Evolutionary conservation across 202 grass and related monocot genomes (phyloP).

Genomic region (Setaria italica): DNA sequence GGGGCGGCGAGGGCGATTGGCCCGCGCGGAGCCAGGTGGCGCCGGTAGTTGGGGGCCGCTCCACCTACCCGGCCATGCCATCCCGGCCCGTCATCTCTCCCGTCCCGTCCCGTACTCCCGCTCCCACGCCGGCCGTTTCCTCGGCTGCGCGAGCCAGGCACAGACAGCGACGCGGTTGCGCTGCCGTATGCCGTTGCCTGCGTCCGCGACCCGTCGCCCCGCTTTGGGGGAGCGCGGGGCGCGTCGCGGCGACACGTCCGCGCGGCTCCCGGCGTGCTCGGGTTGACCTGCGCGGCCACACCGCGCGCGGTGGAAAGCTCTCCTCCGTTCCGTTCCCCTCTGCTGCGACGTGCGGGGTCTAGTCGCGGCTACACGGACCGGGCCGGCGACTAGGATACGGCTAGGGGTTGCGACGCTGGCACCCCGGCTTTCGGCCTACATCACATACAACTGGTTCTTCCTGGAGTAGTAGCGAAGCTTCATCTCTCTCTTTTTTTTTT

Average conservation of each 20-base stretch:
- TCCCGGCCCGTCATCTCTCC: not conserved
- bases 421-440: conserved; percentile 16
- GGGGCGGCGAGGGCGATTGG: not conserved
- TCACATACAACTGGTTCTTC: not conserved
- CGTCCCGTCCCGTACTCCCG: no score
- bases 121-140: not conserved
- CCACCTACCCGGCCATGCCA: conserved; percentile 8
- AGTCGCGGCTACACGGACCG: not conserved
- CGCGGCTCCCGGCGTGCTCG: not conserved
- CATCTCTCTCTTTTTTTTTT: not conserved
- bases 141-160: not conserved
- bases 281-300: not conserved
- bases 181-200: not conserved
- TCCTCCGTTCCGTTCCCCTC: not conserved
- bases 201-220: no score
- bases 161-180: not conserved
- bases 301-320: not conserved
- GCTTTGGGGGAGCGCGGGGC: no score
- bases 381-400: not conserved
- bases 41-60: conserved; percentile 45
- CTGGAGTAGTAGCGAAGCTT: not conserved
- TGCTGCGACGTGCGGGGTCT: conserved; percentile 4
- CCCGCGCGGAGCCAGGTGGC: conserved; percentile 36
- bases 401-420: not conserved
- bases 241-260: conserved; percentile 20